Evolutionary conservation across 345 rosid species (phyloP).

Genomic region (Kandelia obovata): DNA sequence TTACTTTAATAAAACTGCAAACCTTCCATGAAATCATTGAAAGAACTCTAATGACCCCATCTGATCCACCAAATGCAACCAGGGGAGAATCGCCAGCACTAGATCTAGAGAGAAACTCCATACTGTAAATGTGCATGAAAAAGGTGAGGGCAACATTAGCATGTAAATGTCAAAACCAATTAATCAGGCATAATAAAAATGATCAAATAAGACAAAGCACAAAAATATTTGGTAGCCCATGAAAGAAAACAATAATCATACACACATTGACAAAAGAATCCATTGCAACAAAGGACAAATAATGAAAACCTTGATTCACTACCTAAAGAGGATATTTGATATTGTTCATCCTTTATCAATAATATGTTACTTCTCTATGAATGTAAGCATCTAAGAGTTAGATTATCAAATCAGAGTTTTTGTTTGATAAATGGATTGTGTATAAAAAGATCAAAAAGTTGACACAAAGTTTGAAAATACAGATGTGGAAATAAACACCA

Average conservation of each 20-base stretch:
- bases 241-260: neutral
- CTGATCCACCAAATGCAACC: slow-evolving; percentile 97
- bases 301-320: too few relatives aligned
- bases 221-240: slow-evolving; percentile 4
- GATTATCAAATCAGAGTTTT: too few relatives aligned
- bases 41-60: slow-evolving; percentile 97
- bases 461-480: too few relatives aligned
- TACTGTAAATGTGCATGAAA: slow-evolving; percentile 44
- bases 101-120: slow-evolving; percentile 89
- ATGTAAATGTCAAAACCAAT: neutral
- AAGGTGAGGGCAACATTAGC: neutral
- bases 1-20: slow-evolving; percentile 26
- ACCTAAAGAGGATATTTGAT: too few relatives aligned
- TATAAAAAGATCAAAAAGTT: too few relatives aligned
- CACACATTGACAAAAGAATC: neutral
- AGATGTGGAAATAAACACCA: too few relatives aligned
- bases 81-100: slow-evolving; percentile 88
- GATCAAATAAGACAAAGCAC: slow-evolving; percentile 9
- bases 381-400: too few relatives aligned
- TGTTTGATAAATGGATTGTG: too few relatives aligned
- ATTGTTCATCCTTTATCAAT: too few relatives aligned
- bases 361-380: too few relatives aligned
- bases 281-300: too few relatives aligned
- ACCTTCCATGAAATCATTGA: slow-evolving; percentile 99
- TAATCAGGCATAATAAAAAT: neutral